Evolutionary conservation across 805 yeast species (phyloP).

Genomic region (Henningerozyma blattae): DNA sequence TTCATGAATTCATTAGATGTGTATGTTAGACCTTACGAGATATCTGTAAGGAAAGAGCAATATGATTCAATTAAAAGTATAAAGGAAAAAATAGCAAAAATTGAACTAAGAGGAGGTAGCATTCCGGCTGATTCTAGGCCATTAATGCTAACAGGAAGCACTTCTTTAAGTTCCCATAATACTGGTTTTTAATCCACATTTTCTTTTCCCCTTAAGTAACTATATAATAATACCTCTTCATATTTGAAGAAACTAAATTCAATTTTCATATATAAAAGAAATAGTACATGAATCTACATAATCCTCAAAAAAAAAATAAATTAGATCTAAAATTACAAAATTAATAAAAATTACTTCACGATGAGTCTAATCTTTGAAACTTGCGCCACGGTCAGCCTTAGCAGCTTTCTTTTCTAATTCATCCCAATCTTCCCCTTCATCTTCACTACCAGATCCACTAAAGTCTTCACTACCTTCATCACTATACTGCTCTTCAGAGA

Average conservation of each 20-base stretch:
- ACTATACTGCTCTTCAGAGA: slow-evolving; percentile 25
- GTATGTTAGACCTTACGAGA: slow-evolving; percentile 84
- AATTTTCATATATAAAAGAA: background rate
- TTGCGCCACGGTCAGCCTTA: slow-evolving; percentile 26
- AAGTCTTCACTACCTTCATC: slow-evolving; percentile 22
- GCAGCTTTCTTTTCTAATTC: slow-evolving; percentile 29
- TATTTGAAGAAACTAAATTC: background rate
- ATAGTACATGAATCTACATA: background rate
- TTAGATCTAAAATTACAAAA: background rate
- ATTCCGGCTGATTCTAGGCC: slow-evolving; percentile 48
- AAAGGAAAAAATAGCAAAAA: slow-evolving; percentile 51
- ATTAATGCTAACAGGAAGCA: slow-evolving; percentile 39
- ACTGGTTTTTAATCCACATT: background rate
- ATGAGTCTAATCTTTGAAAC: slow-evolving; percentile 11
- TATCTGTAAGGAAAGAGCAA: slow-evolving; percentile 75
- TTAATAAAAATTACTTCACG: background rate
- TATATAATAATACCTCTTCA: too few relatives aligned
- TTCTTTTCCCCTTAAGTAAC: too few relatives aligned
- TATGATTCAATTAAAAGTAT: slow-evolving; percentile 43
- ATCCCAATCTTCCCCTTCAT: slow-evolving; percentile 31
- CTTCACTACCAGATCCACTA: slow-evolving; percentile 17
- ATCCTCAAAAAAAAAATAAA: background rate
- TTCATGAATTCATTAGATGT: slow-evolving; percentile 83
- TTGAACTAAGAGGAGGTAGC: slow-evolving; percentile 33
- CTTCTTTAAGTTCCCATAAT: background rate